Base-by-base conservation (phyloP, 2,329 filamentous ascomycete species). In the Verticillium isaacii region DNA sequence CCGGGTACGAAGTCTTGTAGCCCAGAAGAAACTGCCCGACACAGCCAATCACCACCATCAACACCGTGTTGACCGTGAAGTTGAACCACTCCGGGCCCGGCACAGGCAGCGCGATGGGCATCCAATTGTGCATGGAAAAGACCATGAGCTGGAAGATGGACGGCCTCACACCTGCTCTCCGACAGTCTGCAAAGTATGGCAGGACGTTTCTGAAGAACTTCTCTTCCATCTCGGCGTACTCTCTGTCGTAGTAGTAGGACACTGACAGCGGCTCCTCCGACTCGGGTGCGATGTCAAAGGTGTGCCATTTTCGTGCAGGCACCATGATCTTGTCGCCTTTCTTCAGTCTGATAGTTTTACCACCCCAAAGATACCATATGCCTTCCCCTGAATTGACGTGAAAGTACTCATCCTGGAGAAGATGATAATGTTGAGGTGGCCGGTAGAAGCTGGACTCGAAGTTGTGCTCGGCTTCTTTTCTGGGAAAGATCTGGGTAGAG, bases 391-490 rank as follows among this genome's bases (percentile, higher is more conserved):
- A 57, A 15, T 59, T 32, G 34, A 68, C 62, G n/a, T 57, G 61
- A 58, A 68, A 68, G 61, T 65, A 59, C 54, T 68, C 67, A 56
- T 67, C 63, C 41, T 67, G 64, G 45, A 63, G 57, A 23, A 68
- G 62, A 56, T 68, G 67, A 56, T 65, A 68, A 59, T 68, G 67
- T n/a, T 62, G 64, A 15, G 67, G 67, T 14, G 67, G 67, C 57
- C 59, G 25, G 58, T 59, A 65, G n/a, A 59, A 57, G 32, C 56
- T 62, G 5, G 39, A 32, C 17, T 58, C 41, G 7, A 25, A 23
- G 23, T 57, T 41, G 25, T 39, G 37, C 23, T 60, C 17, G 4
- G 15, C 25, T 19, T 64, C 60, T 6, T 64, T 61, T 6, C 11
- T 9, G 14, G 63, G 58, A 15, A 59, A 64, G 19, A 8, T 32